phyloP scores from a whole-genome alignment of 352 stramenopile species.

The Phytophthora pinifolia region DNA sequence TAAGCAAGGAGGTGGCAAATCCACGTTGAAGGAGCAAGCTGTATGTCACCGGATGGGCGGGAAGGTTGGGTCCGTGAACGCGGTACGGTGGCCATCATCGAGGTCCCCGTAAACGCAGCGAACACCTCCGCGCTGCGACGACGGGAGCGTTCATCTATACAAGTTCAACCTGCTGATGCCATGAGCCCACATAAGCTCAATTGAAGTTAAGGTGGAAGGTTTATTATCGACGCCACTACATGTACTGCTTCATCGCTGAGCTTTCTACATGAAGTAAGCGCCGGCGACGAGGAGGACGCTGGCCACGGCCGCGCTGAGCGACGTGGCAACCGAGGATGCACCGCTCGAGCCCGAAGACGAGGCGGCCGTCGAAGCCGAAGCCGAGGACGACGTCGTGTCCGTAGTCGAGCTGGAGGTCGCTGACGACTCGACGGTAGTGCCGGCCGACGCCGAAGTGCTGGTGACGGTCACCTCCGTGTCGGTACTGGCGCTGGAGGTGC shows the following conservation, averaged over 20 bases:
- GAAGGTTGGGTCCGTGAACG: background rate
- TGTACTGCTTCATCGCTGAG: background rate
- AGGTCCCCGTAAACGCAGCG: no score
- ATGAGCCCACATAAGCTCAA: slow-evolving; percentile 6
- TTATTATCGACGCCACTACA: slow-evolving; percentile 19
- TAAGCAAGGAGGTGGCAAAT: background rate
- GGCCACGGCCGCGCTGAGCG: slow-evolving; percentile 2
- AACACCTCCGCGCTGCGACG: no score
- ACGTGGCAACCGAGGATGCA: slow-evolving; percentile 15
- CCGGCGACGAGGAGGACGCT: slow-evolving; percentile 13
- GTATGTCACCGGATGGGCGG: background rate
- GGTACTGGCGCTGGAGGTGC: slow-evolving; percentile 15
- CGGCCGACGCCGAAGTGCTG: slow-evolving; percentile 15
- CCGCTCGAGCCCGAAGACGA: slow-evolving; percentile 23
- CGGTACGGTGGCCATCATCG: no score
- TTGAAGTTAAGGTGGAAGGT: slow-evolving; percentile 1
- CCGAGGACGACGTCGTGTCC: slow-evolving; percentile 10
- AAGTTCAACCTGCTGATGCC: background rate
- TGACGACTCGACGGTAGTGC: slow-evolving; percentile 11
- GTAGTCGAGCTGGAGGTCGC: slow-evolving; percentile 13
- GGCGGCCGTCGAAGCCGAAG: slow-evolving; percentile 10
- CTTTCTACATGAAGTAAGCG: slow-evolving; percentile 21
- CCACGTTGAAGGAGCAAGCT: slow-evolving; percentile 3
- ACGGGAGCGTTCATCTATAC: no score
- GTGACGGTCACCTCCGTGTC: slow-evolving; percentile 23